Conservation (phyloP, 805 yeast genomes). For the Lipomyces kockii region DNA sequence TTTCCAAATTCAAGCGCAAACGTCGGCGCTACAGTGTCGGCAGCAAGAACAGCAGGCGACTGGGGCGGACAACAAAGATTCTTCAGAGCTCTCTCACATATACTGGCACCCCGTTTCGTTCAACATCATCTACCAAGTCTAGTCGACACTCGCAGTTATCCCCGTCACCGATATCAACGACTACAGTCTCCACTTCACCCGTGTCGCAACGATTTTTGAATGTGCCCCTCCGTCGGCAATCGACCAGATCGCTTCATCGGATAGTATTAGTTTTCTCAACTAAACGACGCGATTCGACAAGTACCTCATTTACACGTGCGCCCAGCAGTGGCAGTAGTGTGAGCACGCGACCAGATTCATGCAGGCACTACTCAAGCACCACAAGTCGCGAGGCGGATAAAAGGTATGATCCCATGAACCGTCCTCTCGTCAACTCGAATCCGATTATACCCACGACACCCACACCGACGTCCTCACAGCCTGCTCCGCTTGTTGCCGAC, state of each 20-base stretch:
- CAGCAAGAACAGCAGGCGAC: not conserved
- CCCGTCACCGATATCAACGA: not conserved
- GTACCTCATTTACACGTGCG: not conserved
- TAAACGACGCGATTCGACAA: not conserved
- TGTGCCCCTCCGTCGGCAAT: not conserved
- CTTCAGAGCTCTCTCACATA: not conserved
- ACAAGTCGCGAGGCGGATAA: not conserved
- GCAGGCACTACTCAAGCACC: not conserved
- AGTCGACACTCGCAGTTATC: not conserved
- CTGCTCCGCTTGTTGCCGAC: not conserved
- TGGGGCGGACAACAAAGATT: not conserved
- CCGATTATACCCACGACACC: not conserved
- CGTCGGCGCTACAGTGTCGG: not conserved
- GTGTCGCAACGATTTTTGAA: not conserved
- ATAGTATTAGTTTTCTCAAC: not conserved
- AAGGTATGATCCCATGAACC: not conserved
- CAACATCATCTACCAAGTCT: not conserved
- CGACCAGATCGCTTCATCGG: not conserved
- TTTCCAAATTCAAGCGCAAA: conserved; percentile 1
- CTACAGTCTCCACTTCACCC: not conserved
- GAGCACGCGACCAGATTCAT: not conserved
- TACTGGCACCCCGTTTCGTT: not conserved
- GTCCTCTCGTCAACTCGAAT: not conserved
- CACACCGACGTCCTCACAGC: not conserved
- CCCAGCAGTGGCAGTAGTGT: not conserved